phyloP scores from a whole-genome alignment of 805 yeast genomes.

The Ogataea minuta region DNA sequence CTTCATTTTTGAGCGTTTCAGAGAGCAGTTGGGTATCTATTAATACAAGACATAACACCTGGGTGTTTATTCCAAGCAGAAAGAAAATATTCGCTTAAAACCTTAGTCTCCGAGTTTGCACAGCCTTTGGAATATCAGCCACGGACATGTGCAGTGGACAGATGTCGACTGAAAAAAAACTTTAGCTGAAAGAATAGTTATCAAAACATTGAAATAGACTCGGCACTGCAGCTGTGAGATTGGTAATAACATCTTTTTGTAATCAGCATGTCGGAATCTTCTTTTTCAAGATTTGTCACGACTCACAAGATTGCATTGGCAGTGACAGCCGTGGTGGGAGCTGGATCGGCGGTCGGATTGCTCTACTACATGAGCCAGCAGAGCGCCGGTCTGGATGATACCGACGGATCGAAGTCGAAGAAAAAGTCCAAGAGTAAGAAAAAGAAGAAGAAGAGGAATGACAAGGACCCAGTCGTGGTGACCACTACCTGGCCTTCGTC shows the following conservation, averaged over 20 bases:
- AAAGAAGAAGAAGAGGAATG: slow-evolving; percentile 42
- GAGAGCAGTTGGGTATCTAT: not conserved
- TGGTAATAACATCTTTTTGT: not conserved
- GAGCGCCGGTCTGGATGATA: slow-evolving; percentile 18
- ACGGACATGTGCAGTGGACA: no score
- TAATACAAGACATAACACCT: slow-evolving; percentile 3
- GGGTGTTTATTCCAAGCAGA: slow-evolving; percentile 13
- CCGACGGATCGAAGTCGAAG: slow-evolving; percentile 22
- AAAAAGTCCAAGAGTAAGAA: slow-evolving; percentile 40
- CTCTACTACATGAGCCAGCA: slow-evolving; percentile 41
- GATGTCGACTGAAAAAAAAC: no score
- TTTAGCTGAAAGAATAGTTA: no score
- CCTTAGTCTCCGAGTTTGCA: no score
- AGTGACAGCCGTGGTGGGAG: slow-evolving; percentile 49
- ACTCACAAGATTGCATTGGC: slow-evolving; percentile 50
- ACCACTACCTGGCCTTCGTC: slow-evolving; percentile 19
- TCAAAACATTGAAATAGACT: no score
- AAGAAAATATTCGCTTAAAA: no score
- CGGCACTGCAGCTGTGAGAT: not conserved
- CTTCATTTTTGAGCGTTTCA: slow-evolving; percentile 5
- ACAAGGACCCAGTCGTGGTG: slow-evolving; percentile 31
- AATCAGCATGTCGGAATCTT: slow-evolving; percentile 18
- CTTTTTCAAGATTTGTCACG: slow-evolving; percentile 40
- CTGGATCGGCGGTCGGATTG: slow-evolving; percentile 47
- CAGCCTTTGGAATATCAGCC: no score